phyloP scores from a whole-genome alignment of 163 green algal species.

The Botryococcus braunii region DNA sequence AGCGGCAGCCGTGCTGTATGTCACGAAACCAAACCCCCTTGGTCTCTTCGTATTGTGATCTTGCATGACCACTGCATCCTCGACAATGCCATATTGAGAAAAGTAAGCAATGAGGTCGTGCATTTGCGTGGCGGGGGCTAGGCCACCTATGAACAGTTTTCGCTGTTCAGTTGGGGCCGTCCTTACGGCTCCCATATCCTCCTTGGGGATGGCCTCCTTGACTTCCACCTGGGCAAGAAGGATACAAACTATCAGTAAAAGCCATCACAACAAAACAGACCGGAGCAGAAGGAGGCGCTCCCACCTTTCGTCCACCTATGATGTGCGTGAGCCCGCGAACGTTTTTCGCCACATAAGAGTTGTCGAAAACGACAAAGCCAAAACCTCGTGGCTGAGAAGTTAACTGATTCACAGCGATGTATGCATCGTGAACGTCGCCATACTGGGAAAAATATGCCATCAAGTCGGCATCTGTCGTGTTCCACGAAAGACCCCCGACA shows the following conservation, averaged over 20 bases:
- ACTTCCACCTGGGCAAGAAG: slow-evolving; percentile 66
- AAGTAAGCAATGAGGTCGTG: slow-evolving; percentile 71
- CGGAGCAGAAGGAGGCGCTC: not conserved
- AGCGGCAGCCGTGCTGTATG: slow-evolving; percentile 71
- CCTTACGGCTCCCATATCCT: slow-evolving; percentile 53
- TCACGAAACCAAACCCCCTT: slow-evolving; percentile 94
- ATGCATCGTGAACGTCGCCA: not conserved
- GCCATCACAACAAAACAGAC: not conserved
- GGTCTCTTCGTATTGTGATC: slow-evolving; percentile 90
- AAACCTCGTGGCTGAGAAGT: slow-evolving; percentile 54
- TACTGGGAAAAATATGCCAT: slow-evolving; percentile 9
- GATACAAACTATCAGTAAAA: slow-evolving; percentile 4
- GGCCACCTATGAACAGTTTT: slow-evolving; percentile 94
- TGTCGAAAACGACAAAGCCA: slow-evolving; percentile 88
- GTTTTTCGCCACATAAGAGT: slow-evolving; percentile 67
- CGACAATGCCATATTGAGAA: slow-evolving; percentile 75
- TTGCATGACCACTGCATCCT: slow-evolving; percentile 96
- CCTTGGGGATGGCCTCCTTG: slow-evolving; percentile 87
- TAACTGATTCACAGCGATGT: not conserved
- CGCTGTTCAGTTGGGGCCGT: slow-evolving; percentile 25
- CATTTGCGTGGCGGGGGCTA: slow-evolving; percentile 82
- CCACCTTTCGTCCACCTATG: slow-evolving; percentile 84
- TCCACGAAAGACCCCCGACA: slow-evolving; percentile 87
- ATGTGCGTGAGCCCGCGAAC: slow-evolving; percentile 61
- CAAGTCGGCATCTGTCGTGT: slow-evolving; percentile 77